phyloP scores from a whole-genome alignment of 352 stramenopile species.

The Pythium folliculosum region DNA sequence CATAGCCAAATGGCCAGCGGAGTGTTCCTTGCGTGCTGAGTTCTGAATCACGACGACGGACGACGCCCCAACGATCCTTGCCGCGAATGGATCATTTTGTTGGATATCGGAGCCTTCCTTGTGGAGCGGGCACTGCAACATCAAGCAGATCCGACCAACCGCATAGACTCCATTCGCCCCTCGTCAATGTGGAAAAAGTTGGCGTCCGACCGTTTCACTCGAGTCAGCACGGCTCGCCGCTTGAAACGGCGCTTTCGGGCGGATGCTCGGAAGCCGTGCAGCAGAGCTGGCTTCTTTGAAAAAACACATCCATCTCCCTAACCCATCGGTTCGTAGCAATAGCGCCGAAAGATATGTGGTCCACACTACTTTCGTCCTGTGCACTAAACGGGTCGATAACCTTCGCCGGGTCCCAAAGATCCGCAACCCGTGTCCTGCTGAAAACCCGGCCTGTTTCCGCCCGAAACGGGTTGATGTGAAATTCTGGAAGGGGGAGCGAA shows the following conservation, averaged over 20 bases:
- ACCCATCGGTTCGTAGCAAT: constrained; percentile 13
- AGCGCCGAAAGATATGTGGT: background rate
- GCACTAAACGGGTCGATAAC: too few relatives aligned
- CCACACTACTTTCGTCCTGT: background rate
- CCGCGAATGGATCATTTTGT: background rate
- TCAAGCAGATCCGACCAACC: too few relatives aligned
- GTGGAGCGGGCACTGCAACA: too few relatives aligned
- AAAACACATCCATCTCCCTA: background rate
- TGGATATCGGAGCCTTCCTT: background rate
- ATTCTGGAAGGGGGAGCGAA: constrained; percentile 35
- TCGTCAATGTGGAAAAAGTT: too few relatives aligned
- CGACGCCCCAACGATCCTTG: constrained; percentile 1
- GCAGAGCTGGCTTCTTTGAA: constrained; percentile 15
- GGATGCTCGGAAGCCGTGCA: background rate
- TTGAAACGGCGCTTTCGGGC: background rate
- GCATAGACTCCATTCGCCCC: too few relatives aligned
- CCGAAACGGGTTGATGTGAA: constrained; percentile 13
- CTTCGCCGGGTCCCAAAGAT: too few relatives aligned
- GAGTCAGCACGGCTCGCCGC: background rate
- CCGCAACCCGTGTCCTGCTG: too few relatives aligned
- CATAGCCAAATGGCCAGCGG: constrained; percentile 11
- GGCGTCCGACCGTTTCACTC: too few relatives aligned
- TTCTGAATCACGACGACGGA: constrained; percentile 1
- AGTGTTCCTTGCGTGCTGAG: constrained; percentile 14
- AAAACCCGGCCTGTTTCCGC: constrained; percentile 2